Base-by-base conservation (phyloP, 306 rosid species). In the Acmispon strigosus region DNA sequence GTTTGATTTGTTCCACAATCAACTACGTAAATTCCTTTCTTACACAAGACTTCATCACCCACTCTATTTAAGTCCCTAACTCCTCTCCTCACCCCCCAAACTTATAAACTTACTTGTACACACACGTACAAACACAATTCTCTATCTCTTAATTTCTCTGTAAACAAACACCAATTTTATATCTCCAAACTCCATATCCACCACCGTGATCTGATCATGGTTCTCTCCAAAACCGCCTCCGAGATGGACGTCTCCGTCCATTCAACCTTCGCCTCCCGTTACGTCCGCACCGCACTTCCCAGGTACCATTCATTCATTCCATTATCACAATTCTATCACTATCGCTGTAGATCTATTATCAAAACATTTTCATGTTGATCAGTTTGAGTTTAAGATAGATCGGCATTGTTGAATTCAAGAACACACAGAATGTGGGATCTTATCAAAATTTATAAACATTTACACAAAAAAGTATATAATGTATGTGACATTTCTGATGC, bases 191-290 rank as follows among this genome's bases (percentile, higher is more conserved):
- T 27, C 34, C 34, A 27, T 27, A 27, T 27, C 34, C 34, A 36
- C 10, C 41, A 36, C 4, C 43, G 41, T 36, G 41, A 52, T 18
- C 52, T n/a, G n/a, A 5, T 62, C 29, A 89, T 89, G 96, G 95
- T 81, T 70, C 76, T 90, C 8, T 88, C 96, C 1, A 83, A 74
- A 62, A 56, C 89, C 2, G 56, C 74, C 8, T 79, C 95, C 19
- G 49, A 84, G 12, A 24, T 84, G 0, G 95, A 88, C 24, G 87
- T 75, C 11, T 90, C 96, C 3, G 57, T 88, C 7, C 95, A 90
- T 80, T 90, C 96, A 1, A 90, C 96, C 18, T 90, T 90, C 52
- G 97, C 92, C 8, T 92, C 97, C 2, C 92, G 97, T 48, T 92
- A 92, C 42, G 97, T 92, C 13, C 84, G 97, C 27, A 55, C 90